phyloP scores from a whole-genome alignment of 208 protist genomes.

The Jaenimonas drosophilae region DNA sequence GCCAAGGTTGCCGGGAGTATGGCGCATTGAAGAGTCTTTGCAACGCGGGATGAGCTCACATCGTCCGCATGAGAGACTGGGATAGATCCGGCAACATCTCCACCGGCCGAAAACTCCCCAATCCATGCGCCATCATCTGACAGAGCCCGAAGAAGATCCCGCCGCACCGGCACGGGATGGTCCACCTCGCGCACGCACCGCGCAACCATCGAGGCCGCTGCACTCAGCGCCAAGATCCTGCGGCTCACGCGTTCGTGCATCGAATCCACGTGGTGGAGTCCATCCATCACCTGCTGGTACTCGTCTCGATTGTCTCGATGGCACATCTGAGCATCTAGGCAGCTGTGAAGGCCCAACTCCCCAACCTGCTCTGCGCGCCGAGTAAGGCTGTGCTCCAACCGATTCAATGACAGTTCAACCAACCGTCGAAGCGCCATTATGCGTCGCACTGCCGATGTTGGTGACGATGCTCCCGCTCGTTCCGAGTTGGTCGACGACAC shows the following conservation, averaged over 20 bases:
- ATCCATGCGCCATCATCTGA: too few relatives aligned
- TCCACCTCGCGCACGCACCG: constrained; percentile 19
- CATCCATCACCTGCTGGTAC: constrained; percentile 33
- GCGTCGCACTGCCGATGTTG: constrained; percentile 16
- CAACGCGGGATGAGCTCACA: too few relatives aligned
- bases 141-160: too few relatives aligned
- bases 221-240: constrained; percentile 12
- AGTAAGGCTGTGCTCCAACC: constrained; percentile 38
- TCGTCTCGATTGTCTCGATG: constrained; percentile 23
- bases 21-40: too few relatives aligned
- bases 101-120: too few relatives aligned
- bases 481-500: background rate
- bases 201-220: constrained; percentile 28
- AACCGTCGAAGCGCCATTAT: constrained; percentile 45
- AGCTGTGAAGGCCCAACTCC: constrained; percentile 37
- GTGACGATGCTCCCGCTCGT: background rate
- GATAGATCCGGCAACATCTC: too few relatives aligned
- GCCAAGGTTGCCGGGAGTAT: too few relatives aligned
- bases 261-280: constrained; percentile 23
- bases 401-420: constrained; percentile 36
- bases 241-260: constrained; percentile 21
- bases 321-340: constrained; percentile 54
- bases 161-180: background rate
- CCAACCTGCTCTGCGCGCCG: constrained; percentile 45
- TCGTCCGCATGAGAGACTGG: too few relatives aligned